Percentiles rank a stretch among this genome's conserved stretches.
Conservation (phyloP, 768 basidiomycete species). For the Myochromella boudieri region DNA sequence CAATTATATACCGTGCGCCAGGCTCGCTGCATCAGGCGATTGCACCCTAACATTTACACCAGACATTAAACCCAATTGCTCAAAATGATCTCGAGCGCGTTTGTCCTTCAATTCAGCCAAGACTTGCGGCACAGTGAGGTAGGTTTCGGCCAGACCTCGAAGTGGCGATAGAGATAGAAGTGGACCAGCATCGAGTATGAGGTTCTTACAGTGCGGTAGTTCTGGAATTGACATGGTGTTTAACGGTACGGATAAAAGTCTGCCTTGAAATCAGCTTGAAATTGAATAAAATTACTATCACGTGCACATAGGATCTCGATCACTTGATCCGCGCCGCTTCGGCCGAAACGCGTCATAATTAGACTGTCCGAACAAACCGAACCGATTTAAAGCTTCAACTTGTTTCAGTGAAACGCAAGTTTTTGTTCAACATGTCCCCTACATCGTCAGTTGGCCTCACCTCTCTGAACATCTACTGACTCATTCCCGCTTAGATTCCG, state of each 20-base stretch:
- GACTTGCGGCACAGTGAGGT: slow-evolving; percentile 88
- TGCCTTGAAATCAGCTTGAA: slow-evolving; percentile 11
- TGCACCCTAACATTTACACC: slow-evolving; percentile 75
- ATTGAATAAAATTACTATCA: slow-evolving; percentile 19
- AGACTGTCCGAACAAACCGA: slow-evolving; percentile 17
- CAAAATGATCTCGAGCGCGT: slow-evolving; percentile 84
- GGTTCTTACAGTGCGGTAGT: slow-evolving; percentile 60
- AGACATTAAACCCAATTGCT: slow-evolving; percentile 70
- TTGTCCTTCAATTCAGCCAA: slow-evolving; percentile 87
- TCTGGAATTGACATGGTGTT: slow-evolving; percentile 18
- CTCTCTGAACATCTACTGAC: background rate
- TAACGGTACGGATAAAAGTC: background rate
- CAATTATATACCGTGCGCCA: slow-evolving; percentile 69
- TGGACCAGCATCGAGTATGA: slow-evolving; percentile 94
- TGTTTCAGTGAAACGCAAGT: no score
- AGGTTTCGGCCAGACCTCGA: slow-evolving; percentile 83
- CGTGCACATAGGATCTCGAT: slow-evolving; percentile 16
- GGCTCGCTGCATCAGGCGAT: slow-evolving; percentile 65
- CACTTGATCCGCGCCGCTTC: background rate
- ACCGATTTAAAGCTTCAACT: slow-evolving; percentile 11
- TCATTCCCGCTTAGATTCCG: slow-evolving; percentile 62
- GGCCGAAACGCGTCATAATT: slow-evolving; percentile 15
- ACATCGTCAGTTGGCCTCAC: no score
- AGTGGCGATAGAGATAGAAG: slow-evolving; percentile 87
- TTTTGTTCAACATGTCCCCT: no score